Evolutionary conservation across 2,329 filamentous ascomycete species (phyloP), one percentile per base, ranked within the genome.

Genomic region (Sporothrix protearum): DNA sequence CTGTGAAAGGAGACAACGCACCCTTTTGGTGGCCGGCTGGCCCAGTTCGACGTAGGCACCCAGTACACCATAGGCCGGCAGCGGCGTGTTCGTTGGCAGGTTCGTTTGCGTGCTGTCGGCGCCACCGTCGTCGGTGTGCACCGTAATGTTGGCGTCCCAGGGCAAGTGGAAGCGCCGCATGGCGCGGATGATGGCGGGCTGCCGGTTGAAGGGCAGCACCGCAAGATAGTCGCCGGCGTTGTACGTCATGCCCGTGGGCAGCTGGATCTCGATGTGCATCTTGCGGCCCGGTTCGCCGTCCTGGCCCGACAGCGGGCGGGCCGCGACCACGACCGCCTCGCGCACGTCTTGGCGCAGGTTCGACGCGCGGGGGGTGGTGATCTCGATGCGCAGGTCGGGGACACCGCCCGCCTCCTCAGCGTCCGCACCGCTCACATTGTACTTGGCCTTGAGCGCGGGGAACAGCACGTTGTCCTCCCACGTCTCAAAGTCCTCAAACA

Each of bases 141-240:
- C 88, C 5, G 85, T 88, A 39, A 92, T 79, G 70, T 86, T 84
- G 1, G 89, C 86, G 77, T 94, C 91, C 87, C 88, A 91, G 0
- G 90, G 85, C 0, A 94, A 81, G 1, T 84, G 81, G 77, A 93
- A 94, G 22, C 85, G 83, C 19, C 84, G 82, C 78, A 93, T 86
- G 0, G 87, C 89, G 10, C 90, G 85, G 7, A 85, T 83, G 1
- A 94, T 86, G 2, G 84, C 88, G 28, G 85, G 81, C 63, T 84
- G 83, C 0, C 87, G 88, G 78, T 94, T 94, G 36, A 92, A 81
- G 0, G 92, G 92, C 1, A 93, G 81, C 3, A 93, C 83, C 0
- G 91, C 90, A 0, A 94, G 84, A 77, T 95, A 94, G 77, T 94
- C 92, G 9, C 92, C 92, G 2, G 90, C 86, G 47, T 86, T 84